phyloP scores from a whole-genome alignment of 192 early-diverging fungal species.

The Coemansia asiatica region DNA sequence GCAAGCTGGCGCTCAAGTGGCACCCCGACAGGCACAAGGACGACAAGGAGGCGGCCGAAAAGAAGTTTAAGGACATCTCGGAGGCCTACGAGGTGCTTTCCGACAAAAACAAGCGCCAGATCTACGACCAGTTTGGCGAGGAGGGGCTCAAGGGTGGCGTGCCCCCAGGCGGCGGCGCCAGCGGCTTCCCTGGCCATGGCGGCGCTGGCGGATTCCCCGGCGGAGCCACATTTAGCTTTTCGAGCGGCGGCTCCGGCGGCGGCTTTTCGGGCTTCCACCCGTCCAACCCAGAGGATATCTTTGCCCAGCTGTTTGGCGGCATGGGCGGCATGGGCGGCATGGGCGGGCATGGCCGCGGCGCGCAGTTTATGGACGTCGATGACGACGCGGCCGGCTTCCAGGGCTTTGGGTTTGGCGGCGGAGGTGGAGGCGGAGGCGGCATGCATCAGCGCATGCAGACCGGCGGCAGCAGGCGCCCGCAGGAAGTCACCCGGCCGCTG shows the following conservation, averaged over 20 bases:
- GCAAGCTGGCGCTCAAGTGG: constrained; percentile 62
- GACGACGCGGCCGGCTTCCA: constrained; percentile 48
- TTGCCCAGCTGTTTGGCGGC: constrained; percentile 81
- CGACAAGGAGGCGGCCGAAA: constrained; percentile 40
- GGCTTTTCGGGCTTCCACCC: constrained; percentile 75
- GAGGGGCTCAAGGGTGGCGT: constrained; percentile 76
- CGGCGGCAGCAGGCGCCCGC: constrained; percentile 49
- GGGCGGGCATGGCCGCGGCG: constrained; percentile 52
- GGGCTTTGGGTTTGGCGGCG: constrained; percentile 18
- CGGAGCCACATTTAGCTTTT: constrained; percentile 67
- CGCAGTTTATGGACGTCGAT: constrained; percentile 58
- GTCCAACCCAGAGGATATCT: constrained; percentile 87
- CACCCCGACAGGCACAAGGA: constrained; percentile 54
- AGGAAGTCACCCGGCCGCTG: constrained; percentile 68
- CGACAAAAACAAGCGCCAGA: constrained; percentile 82
- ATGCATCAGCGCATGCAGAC: constrained; percentile 29
- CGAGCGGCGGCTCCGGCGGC: constrained; percentile 57
- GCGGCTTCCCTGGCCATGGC: constrained; percentile 25
- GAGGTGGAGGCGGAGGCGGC: constrained; percentile 29
- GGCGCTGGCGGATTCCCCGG: constrained; percentile 16
- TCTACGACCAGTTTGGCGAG: constrained; percentile 95
- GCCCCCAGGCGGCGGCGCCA: constrained; percentile 59
- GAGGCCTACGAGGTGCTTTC: constrained; percentile 97
- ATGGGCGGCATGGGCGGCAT: constrained; percentile 27
- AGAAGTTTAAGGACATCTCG: constrained; percentile 95